These are phyloP conservation scores for Lachancea thermotolerans DNA, from an alignment of 805 yeast genomes.

Conservation along the genomic window DNA sequence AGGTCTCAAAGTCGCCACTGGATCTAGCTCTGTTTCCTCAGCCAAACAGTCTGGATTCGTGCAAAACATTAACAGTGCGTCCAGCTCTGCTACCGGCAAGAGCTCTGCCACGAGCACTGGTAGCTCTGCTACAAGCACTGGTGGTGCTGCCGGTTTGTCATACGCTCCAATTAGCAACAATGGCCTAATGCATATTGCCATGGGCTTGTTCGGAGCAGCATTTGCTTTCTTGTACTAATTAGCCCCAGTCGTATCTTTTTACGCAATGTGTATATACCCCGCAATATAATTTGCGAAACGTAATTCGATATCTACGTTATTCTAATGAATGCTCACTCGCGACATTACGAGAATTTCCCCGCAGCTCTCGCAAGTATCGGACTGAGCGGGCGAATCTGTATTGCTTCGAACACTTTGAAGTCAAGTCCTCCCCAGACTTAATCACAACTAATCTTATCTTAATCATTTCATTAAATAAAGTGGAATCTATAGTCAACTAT, in stretches of 20 bases:
- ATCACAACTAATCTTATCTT: no score
- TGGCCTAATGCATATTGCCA: not conserved
- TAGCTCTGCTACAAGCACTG: constrained; percentile 8
- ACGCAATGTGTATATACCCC: no score
- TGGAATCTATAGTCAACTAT: constrained; percentile 3
- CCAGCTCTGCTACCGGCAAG: constrained; percentile 5
- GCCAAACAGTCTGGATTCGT: constrained; percentile 10
- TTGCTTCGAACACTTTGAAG: no score
- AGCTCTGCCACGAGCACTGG: constrained; percentile 9
- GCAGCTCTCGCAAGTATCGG: no score
- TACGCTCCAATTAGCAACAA: not conserved
- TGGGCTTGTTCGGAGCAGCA: constrained; percentile 1
- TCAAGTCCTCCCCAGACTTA: no score
- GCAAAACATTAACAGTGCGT: constrained; percentile 13
- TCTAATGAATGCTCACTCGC: no score
- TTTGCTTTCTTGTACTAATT: constrained; percentile 1
- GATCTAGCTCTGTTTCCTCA: not conserved
- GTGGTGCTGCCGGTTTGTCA: constrained; percentile 8
- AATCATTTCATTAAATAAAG: not conserved
- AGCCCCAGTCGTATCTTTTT: no score
- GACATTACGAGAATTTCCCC: no score
- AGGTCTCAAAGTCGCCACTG: not conserved
- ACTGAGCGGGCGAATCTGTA: no score
- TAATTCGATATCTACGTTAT: no score
- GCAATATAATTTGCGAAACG: no score